phyloP scores from a whole-genome alignment of 306 rosid genomes.

The Erythrophleum fordii region DNA sequence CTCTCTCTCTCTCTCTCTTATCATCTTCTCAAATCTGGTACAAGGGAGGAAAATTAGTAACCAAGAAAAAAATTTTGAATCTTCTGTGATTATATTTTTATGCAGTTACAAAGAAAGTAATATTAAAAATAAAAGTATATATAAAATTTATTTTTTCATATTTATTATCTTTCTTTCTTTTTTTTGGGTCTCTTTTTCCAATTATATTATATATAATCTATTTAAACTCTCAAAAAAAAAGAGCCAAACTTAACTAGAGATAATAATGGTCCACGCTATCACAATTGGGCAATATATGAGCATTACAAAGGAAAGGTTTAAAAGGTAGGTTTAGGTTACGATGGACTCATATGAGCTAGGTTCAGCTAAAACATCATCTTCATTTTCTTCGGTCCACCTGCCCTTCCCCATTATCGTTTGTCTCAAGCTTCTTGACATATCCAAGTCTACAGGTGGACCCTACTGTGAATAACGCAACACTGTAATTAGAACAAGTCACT shows the following conservation, averaged over 20 bases:
- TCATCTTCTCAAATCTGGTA: not conserved
- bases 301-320: conserved; percentile 19
- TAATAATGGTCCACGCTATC: not conserved
- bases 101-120: no score
- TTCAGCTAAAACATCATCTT: conserved; percentile 38
- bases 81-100: no score
- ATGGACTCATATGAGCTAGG: conserved; percentile 20
- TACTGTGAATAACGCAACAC: not conserved
- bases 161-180: no score
- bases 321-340: not conserved
- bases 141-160: no score
- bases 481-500: not conserved
- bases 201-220: no score
- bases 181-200: no score
- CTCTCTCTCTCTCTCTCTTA: not conserved
- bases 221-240: no score
- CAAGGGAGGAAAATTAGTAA: not conserved
- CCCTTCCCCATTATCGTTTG: conserved; percentile 22
- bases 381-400: conserved; percentile 17
- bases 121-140: no score
- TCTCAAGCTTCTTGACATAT: conserved; percentile 19
- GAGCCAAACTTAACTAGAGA: not conserved
- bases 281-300: not conserved
- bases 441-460: not conserved
- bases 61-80: no score